Conservation (phyloP, 805 yeast species). For the Cyberlindnera sargentensis region DNA sequence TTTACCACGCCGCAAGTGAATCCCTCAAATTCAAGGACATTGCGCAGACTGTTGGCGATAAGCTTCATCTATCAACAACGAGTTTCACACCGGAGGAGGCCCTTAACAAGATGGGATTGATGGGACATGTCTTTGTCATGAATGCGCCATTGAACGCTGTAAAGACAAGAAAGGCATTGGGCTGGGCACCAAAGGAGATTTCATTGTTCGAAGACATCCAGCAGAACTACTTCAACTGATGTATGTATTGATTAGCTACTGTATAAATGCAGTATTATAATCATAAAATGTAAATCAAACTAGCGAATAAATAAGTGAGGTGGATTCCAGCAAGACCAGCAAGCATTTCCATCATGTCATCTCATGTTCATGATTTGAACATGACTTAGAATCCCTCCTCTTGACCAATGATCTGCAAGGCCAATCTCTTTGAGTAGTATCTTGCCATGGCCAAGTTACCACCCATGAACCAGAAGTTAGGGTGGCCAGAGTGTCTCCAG, state of each 20-base stretch:
- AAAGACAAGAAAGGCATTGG: conserved; percentile 18
- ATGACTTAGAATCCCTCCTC: conserved; percentile 16
- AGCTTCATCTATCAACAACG: conserved; percentile 11
- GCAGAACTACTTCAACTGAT: conserved; percentile 9
- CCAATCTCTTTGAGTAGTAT: conserved; percentile 32
- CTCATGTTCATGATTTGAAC: too few species aligned
- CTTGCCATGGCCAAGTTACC: conserved; percentile 35
- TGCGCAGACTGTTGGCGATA: conserved; percentile 23
- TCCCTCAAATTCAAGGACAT: conserved; percentile 21
- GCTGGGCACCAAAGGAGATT: conserved; percentile 24
- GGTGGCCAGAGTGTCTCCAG: conserved; percentile 35
- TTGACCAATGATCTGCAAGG: conserved; percentile 34
- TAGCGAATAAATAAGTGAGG: background rate
- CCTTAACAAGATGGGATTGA: conserved; percentile 4
- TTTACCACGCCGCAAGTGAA: conserved; percentile 25
- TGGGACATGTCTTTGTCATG: conserved; percentile 10
- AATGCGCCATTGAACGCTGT: conserved; percentile 15
- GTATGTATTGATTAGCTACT: background rate
- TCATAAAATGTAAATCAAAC: background rate
- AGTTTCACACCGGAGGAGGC: conserved; percentile 14
- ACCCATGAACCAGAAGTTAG: conserved; percentile 35
- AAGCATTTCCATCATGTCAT: too few species aligned
- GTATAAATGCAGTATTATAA: too few species aligned
- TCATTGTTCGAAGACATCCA: conserved; percentile 21
- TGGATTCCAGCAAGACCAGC: background rate